phyloP scores from a whole-genome alignment of 2,329 filamentous ascomycete species.

The Emergomyces africanus region DNA sequence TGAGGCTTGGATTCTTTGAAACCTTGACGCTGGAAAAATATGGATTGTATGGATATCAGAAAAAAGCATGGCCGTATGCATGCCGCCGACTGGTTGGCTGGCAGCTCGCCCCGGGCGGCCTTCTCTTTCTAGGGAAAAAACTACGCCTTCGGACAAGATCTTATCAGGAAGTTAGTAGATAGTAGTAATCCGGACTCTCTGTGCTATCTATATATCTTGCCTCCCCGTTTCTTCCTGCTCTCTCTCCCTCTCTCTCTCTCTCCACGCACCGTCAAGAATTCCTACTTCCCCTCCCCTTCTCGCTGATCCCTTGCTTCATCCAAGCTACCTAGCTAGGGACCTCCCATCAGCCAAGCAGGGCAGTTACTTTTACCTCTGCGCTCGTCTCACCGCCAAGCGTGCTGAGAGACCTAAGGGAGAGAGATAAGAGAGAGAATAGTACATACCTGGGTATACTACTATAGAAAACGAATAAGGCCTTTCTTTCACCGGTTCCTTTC shows the following conservation, averaged over 20 bases:
- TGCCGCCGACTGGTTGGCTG: neutral
- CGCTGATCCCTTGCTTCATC: neutral
- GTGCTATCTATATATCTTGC: neutral
- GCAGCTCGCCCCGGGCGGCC: neutral
- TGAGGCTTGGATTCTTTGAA: neutral
- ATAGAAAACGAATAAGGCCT: neutral
- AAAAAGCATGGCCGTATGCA: neutral
- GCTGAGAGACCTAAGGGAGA: too few relatives aligned
- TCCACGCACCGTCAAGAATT: neutral
- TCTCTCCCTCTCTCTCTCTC: neutral
- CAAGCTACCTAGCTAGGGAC: neutral
- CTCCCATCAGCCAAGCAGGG: neutral
- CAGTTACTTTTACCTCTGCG: neutral
- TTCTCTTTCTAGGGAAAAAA: neutral
- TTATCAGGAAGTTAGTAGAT: too few relatives aligned
- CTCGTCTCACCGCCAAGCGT: neutral
- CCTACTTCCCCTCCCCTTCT: neutral
- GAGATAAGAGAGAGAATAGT: too few relatives aligned
- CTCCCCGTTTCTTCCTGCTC: neutral
- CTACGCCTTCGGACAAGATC: too few relatives aligned
- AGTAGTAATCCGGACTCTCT: too few relatives aligned
- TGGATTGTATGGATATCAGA: too few relatives aligned
- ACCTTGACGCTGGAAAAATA: too few relatives aligned
- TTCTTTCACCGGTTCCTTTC: neutral
- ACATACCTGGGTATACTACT: neutral